A percentile compares a stretch with the other conserved stretches of the same genome.
phyloP scores from a whole-genome alignment of 176 grass and related monocot genomes.

The Neostapfia colusana region DNA sequence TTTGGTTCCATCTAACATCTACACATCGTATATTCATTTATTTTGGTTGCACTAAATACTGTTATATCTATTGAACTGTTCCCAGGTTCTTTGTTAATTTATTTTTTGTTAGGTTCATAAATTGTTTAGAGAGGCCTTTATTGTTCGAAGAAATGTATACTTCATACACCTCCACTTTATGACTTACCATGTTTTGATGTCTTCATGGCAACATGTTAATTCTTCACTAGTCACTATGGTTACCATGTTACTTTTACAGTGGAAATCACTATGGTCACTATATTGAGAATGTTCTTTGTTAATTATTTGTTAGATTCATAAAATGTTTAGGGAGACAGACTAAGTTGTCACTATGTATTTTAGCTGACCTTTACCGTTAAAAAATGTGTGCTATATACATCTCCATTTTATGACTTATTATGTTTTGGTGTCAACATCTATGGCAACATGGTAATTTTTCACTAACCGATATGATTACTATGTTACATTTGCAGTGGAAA shows the following conservation, averaged over 20 bases:
- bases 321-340: not conserved
- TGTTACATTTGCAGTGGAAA: slow-evolving; percentile 65
- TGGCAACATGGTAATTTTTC: slow-evolving; percentile 1
- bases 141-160: slow-evolving; percentile 5
- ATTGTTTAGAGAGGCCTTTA: slow-evolving; percentile 1
- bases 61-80: not conserved
- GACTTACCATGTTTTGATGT: too few species aligned
- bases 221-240: not conserved
- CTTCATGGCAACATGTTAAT: not conserved
- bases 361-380: slow-evolving; percentile 1
- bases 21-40: slow-evolving; percentile 55
- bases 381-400: not conserved
- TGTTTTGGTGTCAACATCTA: not conserved
- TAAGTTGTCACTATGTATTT: slow-evolving; percentile 2
- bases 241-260: too few species aligned
- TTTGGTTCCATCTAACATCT: slow-evolving; percentile 74
- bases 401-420: not conserved
- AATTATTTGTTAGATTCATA: slow-evolving; percentile 10
- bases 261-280: slow-evolving; percentile 13
- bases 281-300: not conserved
- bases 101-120: too few species aligned
- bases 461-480: not conserved
- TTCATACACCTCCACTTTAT: slow-evolving; percentile 1
- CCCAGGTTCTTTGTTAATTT: not conserved
- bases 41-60: not conserved